Conservation (phyloP, 2,329 filamentous ascomycete genomes). For the Rosellinia necatrix region DNA sequence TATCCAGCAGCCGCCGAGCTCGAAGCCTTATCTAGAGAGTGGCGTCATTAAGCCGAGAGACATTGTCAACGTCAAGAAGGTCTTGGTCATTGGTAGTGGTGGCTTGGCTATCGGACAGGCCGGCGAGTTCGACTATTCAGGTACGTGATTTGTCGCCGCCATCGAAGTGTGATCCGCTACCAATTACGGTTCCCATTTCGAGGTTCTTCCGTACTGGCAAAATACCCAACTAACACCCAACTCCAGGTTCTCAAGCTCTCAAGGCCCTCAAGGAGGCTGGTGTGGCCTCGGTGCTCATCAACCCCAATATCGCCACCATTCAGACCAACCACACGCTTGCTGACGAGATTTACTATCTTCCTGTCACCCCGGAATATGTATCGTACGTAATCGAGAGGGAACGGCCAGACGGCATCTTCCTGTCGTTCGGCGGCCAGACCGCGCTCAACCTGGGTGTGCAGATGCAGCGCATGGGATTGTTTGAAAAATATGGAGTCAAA, state of each 20-base stretch:
- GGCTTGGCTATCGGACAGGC: constrained; percentile 96
- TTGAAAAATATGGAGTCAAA: constrained; percentile 93
- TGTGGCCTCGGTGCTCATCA: constrained; percentile 89
- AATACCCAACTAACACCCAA: constrained; percentile 27
- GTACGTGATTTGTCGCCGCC: constrained; percentile 58
- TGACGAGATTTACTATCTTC: constrained; percentile 97
- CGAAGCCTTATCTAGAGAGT: constrained; percentile 87
- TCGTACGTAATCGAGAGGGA: constrained; percentile 97
- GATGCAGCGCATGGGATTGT: constrained; percentile 95
- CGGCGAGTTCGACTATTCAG: constrained; percentile 98
- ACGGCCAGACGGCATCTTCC: constrained; percentile 93
- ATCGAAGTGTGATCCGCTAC: neutral
- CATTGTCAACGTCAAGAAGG: constrained; percentile 85
- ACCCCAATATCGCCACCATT: constrained; percentile 98
- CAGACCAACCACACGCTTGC: constrained; percentile 96
- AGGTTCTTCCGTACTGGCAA: neutral
- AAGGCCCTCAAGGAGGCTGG: constrained; percentile 97
- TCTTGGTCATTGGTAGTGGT: constrained; percentile 93
- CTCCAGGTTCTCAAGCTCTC: constrained; percentile 84
- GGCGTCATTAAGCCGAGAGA: constrained; percentile 81
- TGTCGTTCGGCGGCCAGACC: constrained; percentile 97
- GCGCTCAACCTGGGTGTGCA: constrained; percentile 95
- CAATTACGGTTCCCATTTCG: neutral
- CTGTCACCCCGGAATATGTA: constrained; percentile 96
- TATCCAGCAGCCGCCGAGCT: constrained; percentile 73